Base-by-base conservation (phyloP, 2,329 filamentous ascomycete genomes). In the Graphilbum sp. region DNA sequence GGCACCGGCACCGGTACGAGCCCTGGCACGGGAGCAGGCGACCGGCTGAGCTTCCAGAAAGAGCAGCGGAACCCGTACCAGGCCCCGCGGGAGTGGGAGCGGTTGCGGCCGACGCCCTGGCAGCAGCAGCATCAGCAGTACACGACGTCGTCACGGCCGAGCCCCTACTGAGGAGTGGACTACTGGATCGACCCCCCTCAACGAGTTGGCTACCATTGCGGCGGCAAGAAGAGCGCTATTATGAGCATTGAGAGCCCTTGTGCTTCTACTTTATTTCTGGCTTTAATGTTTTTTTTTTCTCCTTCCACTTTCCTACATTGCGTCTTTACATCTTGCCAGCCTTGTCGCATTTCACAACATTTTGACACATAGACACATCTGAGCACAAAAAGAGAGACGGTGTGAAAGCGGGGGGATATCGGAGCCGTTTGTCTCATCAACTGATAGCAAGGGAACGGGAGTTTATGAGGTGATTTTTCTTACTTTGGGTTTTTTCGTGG, bases 21-120 rank as follows among this genome's bases (percentile, higher is more conserved):
- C n/a, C n/a, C n/a, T n/a, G n/a, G n/a, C n/a, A n/a, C n/a, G n/a
- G n/a, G n/a, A n/a, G n/a, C n/a, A n/a, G n/a, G n/a, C n/a, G 48
- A 50, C 36, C 47, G 48, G 9, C 44, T 50, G 30, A 47, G 45
- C 37, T 50, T 50, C 43, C 44, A 43, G 32, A 45, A 45, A 34
- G 45, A 47, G 13, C 41, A 42, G 8, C 39, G 42, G 6, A 45
- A 47, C 27, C 27, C 8, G 13, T 36, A 40, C 30, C 41, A 40
- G 30, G 40, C 41, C 6, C 45, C 27, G 20, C 42, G 42, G 15
- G 46, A 46, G 19, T 45, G 47, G 45, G 45, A 47, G 19, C 41
- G 42, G 11, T 40, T 45, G 13, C 41, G 45, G 37, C 44, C 46
- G 12, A 40, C 46, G 17, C 45, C 45, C 2, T 47, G 46, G 46